These are phyloP conservation scores for Pezicula carpinea DNA, from an alignment of 2,329 filamentous ascomycete genomes.

Conservation along the genomic window DNA sequence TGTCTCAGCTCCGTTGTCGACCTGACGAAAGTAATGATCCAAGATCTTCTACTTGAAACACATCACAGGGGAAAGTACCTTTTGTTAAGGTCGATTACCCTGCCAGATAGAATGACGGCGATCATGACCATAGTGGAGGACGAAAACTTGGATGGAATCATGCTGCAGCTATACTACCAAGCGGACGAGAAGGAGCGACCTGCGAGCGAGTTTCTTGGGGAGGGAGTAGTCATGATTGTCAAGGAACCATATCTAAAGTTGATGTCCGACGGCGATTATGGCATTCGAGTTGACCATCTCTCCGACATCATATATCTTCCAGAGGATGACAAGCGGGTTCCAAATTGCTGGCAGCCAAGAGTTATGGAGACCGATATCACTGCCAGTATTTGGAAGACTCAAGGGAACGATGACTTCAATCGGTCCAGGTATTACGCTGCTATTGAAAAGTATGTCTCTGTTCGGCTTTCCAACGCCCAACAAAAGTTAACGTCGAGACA, in stretches of 20 bases:
- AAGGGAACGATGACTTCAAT: background rate
- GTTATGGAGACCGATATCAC: constrained; percentile 17
- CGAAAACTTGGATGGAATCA: constrained; percentile 15
- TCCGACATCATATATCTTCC: constrained; percentile 26
- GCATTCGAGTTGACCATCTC: constrained; percentile 29
- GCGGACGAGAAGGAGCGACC: constrained; percentile 31
- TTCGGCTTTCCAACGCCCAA: background rate
- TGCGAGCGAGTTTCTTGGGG: constrained; percentile 29
- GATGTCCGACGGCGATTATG: constrained; percentile 34
- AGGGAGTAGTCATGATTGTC: constrained; percentile 35
- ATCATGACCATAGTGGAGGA: constrained; percentile 26
- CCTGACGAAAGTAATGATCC: constrained; percentile 16
- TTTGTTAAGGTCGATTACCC: constrained; percentile 15
- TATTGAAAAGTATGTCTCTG: background rate
- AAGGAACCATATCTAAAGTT: constrained; percentile 50
- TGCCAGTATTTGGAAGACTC: background rate
- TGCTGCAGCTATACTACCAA: constrained; percentile 39
- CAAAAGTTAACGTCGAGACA: constrained; percentile 23
- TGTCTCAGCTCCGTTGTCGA: background rate
- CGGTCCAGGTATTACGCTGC: background rate
- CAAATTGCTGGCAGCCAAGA: constrained; percentile 32
- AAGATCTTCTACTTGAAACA: constrained; percentile 32
- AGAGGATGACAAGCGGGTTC: constrained; percentile 32
- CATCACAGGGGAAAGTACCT: constrained; percentile 36
- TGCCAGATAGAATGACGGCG: constrained; percentile 24